These are phyloP conservation scores for Pistacia atlantica DNA, from an alignment of 345 rosid species.

Conservation along the genomic window DNA sequence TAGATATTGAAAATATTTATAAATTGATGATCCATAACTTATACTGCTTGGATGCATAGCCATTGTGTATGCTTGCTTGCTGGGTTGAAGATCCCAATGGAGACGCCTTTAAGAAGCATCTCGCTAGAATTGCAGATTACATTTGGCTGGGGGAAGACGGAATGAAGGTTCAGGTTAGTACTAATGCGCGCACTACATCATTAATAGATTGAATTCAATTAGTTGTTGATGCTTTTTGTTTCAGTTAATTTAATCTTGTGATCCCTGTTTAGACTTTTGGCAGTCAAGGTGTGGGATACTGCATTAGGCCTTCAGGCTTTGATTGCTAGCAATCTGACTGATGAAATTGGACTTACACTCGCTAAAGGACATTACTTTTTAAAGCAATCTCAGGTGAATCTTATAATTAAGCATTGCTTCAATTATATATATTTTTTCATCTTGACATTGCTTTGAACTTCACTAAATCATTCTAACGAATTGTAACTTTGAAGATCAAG, in stretches of 20 bases:
- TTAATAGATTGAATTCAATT: not conserved
- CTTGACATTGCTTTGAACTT: not conserved
- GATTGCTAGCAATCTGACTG: constrained; percentile 50
- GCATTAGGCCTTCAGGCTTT: constrained; percentile 76
- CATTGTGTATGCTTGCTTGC: constrained; percentile 42
- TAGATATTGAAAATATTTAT: too few species aligned
- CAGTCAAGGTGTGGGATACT: constrained; percentile 83
- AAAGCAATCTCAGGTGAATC: constrained; percentile 69
- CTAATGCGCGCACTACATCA: not conserved
- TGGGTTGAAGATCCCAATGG: constrained; percentile 51
- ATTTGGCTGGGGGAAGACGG: constrained; percentile 97
- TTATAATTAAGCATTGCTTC: too few species aligned
- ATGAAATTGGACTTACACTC: constrained; percentile 58
- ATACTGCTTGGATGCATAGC: constrained; percentile 32
- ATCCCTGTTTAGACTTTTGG: constrained; percentile 60
- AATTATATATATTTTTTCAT: not conserved
- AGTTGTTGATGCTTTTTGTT: too few species aligned
- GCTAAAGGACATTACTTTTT: constrained; percentile 73
- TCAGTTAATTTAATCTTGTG: not conserved
- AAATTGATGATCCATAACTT: too few species aligned
- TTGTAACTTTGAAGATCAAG: constrained; percentile 11
- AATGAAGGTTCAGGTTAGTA: constrained; percentile 74
- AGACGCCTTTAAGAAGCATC: constrained; percentile 70
- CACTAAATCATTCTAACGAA: not conserved
- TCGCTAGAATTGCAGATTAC: constrained; percentile 73